phyloP scores from a whole-genome alignment of 163 green algal genomes.

The Coccomyxa subellipsoidea region DNA sequence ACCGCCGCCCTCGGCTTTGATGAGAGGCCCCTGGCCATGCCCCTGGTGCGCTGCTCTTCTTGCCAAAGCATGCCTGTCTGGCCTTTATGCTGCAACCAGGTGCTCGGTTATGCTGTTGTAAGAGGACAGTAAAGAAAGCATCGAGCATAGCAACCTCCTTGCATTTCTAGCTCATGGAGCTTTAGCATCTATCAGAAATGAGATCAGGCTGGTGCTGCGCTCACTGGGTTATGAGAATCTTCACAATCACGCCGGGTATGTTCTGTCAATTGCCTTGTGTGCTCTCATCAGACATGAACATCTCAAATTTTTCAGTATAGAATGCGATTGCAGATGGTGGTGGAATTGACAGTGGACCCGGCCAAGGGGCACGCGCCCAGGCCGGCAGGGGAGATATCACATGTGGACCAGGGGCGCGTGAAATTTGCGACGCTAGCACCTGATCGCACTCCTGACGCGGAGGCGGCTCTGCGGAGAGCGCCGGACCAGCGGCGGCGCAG shows the following conservation, averaged over 20 bases:
- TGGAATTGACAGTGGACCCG: slow-evolving; percentile 32
- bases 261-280: too few relatives aligned
- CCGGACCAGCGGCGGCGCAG: neutral
- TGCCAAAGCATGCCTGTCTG: neutral
- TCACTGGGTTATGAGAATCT: too few relatives aligned
- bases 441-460: neutral
- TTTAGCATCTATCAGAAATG: too few relatives aligned
- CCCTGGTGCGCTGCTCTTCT: neutral
- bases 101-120: too few relatives aligned
- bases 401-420: neutral
- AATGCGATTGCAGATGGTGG: slow-evolving; percentile 13
- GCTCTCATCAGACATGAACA: too few relatives aligned
- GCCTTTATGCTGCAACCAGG: neutral
- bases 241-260: too few relatives aligned
- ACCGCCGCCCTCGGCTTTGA: slow-evolving; percentile 15
- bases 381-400: neutral
- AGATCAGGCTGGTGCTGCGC: too few relatives aligned
- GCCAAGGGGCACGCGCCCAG: neutral
- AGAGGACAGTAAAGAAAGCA: too few relatives aligned
- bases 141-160: too few relatives aligned
- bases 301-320: too few relatives aligned
- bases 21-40: slow-evolving; percentile 10
- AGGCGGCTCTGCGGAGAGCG: slow-evolving; percentile 13
- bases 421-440: slow-evolving; percentile 12
- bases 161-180: too few relatives aligned